Evolutionary conservation across 2,329 filamentous ascomycete species (phyloP), one percentile per base, ranked within the genome.

Genomic region (Pseudogymnoascus sp.): DNA sequence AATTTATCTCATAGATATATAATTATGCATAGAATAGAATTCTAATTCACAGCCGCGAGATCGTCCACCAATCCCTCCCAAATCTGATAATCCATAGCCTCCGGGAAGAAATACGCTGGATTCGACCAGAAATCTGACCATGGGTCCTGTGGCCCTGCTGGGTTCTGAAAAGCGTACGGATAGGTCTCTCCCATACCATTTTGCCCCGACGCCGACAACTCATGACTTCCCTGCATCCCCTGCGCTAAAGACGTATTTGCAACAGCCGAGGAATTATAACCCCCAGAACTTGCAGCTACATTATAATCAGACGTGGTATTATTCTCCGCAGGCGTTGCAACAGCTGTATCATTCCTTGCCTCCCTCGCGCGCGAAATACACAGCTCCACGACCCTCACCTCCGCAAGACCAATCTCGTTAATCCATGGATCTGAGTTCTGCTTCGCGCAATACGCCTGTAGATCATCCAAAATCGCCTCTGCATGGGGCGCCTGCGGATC

Each of bases 331-430:
- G 41, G 21, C 6, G 41, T 27, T 3, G 21, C 21, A 44, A 12
- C 41, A 38, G 27, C 25, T 7, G 33, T 21, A 17, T 62, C n/a
- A 13, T 33, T 21, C 15, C 12, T 38, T 8, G 25, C 27, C 62
- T 62, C 25, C 33, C 35, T 48, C 10, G 60, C 35, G 13, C 44
- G 55, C 12, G 62, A 68, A 58, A 77, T 74, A 65, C 75, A 78
- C 7, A 78, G 67, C 67, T 78, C 76, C 35, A 77, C 71, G 0
- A 78, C 74, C 62, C 76, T 76, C 12, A 78, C 73, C 65, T 77
- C 76, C 0, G 74, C 74, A 1, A 76, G 67, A 4, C 71, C 74
- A 62, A 77, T 76, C 63, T 77, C 74, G 61, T 76, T 77, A 29
- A 74, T 61, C 75, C 76, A 77, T 4, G 71, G 68, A 38, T 78